Conservation (phyloP, 345 rosid species). For the Orychophragmus violaceus region DNA sequence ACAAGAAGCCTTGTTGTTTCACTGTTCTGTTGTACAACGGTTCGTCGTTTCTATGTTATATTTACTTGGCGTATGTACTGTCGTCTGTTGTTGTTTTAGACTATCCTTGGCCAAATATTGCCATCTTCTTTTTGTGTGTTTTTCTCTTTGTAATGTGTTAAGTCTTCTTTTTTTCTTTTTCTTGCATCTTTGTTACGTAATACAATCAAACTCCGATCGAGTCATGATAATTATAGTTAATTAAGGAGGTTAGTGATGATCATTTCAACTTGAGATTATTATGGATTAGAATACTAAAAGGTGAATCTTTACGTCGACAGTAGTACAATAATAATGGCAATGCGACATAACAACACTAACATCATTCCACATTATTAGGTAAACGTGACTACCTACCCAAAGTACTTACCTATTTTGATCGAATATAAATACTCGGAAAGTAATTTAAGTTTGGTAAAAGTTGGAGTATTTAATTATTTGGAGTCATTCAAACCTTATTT, state of each 20-base stretch:
- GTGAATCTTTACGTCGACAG: background rate
- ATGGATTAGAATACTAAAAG: background rate
- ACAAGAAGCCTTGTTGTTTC: background rate
- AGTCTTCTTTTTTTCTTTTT: background rate
- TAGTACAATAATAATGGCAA: background rate
- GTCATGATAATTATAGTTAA: background rate
- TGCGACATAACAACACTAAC: background rate
- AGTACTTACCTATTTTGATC: too few relatives aligned
- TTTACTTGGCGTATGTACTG: background rate
- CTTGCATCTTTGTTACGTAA: background rate
- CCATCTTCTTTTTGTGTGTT: background rate
- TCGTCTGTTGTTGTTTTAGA: background rate
- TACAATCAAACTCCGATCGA: background rate
- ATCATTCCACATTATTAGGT: background rate
- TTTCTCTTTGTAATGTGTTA: background rate
- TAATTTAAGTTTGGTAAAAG: too few relatives aligned
- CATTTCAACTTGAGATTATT: background rate
- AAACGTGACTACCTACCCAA: background rate
- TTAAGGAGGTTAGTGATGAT: background rate
- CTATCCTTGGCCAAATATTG: background rate
- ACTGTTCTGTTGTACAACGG: background rate
- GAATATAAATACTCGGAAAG: too few relatives aligned
- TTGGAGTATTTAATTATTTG: too few relatives aligned
- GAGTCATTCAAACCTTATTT: too few relatives aligned
- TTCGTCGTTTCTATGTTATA: background rate